Base-by-base conservation (phyloP, 2,329 filamentous ascomycete species). In the Davidsoniella neocaledoniae region DNA sequence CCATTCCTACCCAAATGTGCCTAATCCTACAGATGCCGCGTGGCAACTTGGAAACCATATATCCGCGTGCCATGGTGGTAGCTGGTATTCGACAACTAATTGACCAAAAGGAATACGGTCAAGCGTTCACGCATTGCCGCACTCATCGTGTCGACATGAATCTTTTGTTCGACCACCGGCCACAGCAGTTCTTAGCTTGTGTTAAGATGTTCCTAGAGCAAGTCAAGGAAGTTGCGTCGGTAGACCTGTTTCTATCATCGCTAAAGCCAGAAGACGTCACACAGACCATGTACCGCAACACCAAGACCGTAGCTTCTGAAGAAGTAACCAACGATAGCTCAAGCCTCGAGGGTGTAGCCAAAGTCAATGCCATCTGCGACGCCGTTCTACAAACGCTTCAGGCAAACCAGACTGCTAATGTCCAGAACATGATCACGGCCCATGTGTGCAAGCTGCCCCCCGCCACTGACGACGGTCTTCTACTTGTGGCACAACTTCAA, bases 81-180 rank as follows among this genome's bases (percentile, higher is more conserved):
- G 86, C 87, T 2, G 88, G 87, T 23, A 93, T 98, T 50, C 77
- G 91, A 44, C 76, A 77, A 46, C 77, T 83, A 47, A 85, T 98
- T 47, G 82, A 87, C 49, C 70, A 75, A 29, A 84, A 83, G 61
- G 78, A 91, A 58, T 98, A 95, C 60, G 77, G 74, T 45, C 77
- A 76, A 47, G 91, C 91, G 0, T 98, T 95, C 61, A 69, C 83
- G 19, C 81, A 86, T 54, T 96, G 91, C 61, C 79, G 91, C 46
- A 90, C 81, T 19, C 93, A 98, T 62, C 78, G 93, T 57, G 91
- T 98, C 1, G 91, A 98, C 60, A 88, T 96, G 83, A 98, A 98
- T 60, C 90, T 98, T 54, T 69, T 98, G 2, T 90, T 94, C 59
- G 91, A 98, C 60, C 86, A 96, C 64, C 79, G 79, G n/a, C 86